Percentiles rank a stretch among this genome's conserved stretches.
phyloP scores from a whole-genome alignment of 2,329 filamentous ascomycete species.

The Zymoseptoria tritici region DNA sequence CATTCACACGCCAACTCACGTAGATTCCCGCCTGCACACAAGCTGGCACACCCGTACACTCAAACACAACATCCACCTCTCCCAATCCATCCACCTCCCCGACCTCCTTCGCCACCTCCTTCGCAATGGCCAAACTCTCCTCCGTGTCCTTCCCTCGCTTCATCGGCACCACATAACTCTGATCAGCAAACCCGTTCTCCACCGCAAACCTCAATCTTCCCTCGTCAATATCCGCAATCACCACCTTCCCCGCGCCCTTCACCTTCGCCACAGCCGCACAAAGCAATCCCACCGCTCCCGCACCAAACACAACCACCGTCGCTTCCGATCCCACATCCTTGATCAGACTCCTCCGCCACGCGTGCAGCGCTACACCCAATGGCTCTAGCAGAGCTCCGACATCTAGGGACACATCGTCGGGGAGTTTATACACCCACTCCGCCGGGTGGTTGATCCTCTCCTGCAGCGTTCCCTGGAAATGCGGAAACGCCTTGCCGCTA shows the following conservation, averaged over 20 bases:
- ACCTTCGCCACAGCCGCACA: conserved; percentile 51
- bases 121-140: conserved; percentile 45
- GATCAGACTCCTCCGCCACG: conserved; percentile 46
- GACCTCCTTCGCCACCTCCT: conserved; percentile 42
- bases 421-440: conserved; percentile 52
- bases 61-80: conserved; percentile 64
- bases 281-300: conserved; percentile 54
- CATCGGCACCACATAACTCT: conserved; percentile 40
- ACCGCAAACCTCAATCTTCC: conserved; percentile 50
- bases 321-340: conserved; percentile 31
- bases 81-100: conserved; percentile 35
- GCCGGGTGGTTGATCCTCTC: conserved; percentile 55
- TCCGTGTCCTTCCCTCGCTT: conserved; percentile 44
- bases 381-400: conserved; percentile 55
- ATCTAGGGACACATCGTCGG: conserved; percentile 45
- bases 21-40: conserved; percentile 72
- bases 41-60: conserved; percentile 68
- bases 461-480: conserved; percentile 58
- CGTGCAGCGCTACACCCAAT: conserved; percentile 54
- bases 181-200: conserved; percentile 42
- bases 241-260: conserved; percentile 46
- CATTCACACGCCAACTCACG: conserved; percentile 31
- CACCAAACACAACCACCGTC: conserved; percentile 52
- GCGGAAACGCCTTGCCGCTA: conserved; percentile 54
- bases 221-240: conserved; percentile 55